Conservation (phyloP, 2,329 filamentous ascomycete genomes). For the Fusarium globosum region DNA sequence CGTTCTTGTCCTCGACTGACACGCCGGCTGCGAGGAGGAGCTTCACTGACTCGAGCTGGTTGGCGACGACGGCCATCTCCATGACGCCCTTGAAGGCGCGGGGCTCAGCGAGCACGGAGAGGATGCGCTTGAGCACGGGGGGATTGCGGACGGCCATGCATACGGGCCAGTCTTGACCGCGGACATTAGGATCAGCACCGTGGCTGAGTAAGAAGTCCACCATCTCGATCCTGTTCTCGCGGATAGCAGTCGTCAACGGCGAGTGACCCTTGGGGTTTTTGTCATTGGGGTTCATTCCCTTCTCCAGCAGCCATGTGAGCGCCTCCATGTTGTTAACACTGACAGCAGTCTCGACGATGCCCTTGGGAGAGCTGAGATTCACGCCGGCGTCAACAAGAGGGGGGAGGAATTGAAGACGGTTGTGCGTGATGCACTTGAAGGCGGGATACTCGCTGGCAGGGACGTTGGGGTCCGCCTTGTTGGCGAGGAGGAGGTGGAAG, state of each 20-base stretch:
- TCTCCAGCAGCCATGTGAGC: conserved; percentile 68
- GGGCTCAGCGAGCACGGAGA: conserved; percentile 67
- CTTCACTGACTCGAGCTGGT: conserved; percentile 75
- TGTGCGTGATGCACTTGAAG: conserved; percentile 76
- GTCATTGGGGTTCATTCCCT: conserved; percentile 70
- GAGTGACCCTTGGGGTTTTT: conserved; percentile 68
- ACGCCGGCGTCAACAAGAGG: conserved; percentile 69
- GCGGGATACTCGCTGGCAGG: conserved; percentile 72
- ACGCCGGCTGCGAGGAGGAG: conserved; percentile 72
- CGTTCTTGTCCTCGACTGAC: conserved; percentile 77
- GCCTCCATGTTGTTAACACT: conserved; percentile 70
- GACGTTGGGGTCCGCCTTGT: conserved; percentile 71
- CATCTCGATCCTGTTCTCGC: conserved; percentile 67
- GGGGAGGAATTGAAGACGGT: conserved; percentile 69
- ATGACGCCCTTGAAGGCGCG: conserved; percentile 73
- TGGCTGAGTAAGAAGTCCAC: conserved; percentile 68
- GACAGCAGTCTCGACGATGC: conserved; percentile 74
- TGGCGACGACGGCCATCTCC: conserved; percentile 74
- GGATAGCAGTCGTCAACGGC: conserved; percentile 73
- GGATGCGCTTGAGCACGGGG: conserved; percentile 66
- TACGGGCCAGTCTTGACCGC: conserved; percentile 77
- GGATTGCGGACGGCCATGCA: conserved; percentile 75
- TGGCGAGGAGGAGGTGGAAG: conserved; percentile 66
- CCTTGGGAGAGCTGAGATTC: conserved; percentile 68
- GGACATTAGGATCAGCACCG: conserved; percentile 70